phyloP scores from a whole-genome alignment of 2,329 filamentous ascomycete species.

The Cladophialophora psammophila region DNA sequence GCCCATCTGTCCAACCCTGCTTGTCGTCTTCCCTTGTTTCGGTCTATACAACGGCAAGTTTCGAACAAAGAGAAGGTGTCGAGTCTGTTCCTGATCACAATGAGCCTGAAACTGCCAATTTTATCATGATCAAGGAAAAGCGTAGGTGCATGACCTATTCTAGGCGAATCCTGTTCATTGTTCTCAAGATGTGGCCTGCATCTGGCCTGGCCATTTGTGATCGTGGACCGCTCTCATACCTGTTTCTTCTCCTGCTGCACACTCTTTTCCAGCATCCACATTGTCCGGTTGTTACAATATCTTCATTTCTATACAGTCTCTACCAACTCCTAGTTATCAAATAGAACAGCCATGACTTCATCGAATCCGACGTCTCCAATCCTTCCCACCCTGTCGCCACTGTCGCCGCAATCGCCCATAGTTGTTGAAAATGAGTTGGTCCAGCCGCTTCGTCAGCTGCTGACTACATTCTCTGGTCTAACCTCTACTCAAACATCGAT shows the following conservation, averaged over 20 bases:
- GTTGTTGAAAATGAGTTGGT: not conserved
- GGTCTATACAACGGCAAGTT: not conserved
- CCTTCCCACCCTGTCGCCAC: conserved; percentile 24
- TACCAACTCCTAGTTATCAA: not conserved
- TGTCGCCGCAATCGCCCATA: conserved; percentile 25
- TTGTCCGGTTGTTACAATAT: not conserved
- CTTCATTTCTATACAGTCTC: not conserved
- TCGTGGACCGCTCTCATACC: conserved; percentile 6
- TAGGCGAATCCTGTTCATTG: conserved; percentile 7
- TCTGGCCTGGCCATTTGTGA: conserved; percentile 14
- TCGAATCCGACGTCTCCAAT: conserved; percentile 27
- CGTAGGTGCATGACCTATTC: conserved; percentile 7
- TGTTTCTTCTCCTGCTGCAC: not conserved
- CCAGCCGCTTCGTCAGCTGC: conserved; percentile 13
- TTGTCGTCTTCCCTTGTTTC: not conserved
- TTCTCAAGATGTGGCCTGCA: not conserved
- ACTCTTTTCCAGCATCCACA: not conserved
- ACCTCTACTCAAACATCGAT: conserved; percentile 14
- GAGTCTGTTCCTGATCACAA: not conserved
- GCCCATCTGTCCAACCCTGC: not conserved
- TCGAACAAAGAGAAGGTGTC: conserved; percentile 5
- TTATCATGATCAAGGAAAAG: conserved; percentile 3
- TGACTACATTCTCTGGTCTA: conserved; percentile 17
- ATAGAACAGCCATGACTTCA: conserved; percentile 20
- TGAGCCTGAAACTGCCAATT: not conserved